A percentile compares a stretch with the other conserved stretches of the same genome.
phyloP scores from a whole-genome alignment of 2,329 filamentous ascomycete genomes.

The Talaromyces rugulosus region DNA sequence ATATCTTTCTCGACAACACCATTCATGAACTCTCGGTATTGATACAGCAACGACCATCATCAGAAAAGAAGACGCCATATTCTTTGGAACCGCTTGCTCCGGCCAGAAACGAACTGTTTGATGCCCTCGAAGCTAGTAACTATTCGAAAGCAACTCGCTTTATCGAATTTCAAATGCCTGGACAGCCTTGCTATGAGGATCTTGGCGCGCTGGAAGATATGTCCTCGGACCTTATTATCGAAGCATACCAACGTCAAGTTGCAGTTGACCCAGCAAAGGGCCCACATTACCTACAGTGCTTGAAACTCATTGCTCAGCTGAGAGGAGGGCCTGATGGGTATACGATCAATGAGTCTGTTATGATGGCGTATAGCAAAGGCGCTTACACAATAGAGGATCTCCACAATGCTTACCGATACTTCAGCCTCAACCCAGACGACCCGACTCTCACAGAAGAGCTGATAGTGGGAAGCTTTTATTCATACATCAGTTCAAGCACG shows the following conservation, averaged over 20 bases:
- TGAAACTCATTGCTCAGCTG: slow-evolving; percentile 56
- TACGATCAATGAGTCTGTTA: slow-evolving; percentile 55
- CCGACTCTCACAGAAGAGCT: slow-evolving; percentile 51
- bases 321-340: slow-evolving; percentile 48
- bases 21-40: slow-evolving; percentile 54
- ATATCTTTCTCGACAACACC: slow-evolving; percentile 56
- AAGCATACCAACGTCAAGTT: slow-evolving; percentile 60
- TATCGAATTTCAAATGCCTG: slow-evolving; percentile 22
- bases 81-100: slow-evolving; percentile 28
- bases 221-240: slow-evolving; percentile 56
- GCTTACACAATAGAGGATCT: slow-evolving; percentile 56
- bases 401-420: slow-evolving; percentile 54
- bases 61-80: slow-evolving; percentile 33
- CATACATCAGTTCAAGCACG: slow-evolving; percentile 53
- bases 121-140: slow-evolving; percentile 28
- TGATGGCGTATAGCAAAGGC: slow-evolving; percentile 55
- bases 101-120: slow-evolving; percentile 38
- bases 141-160: slow-evolving; percentile 26
- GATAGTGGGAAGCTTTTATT: slow-evolving; percentile 59
- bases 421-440: slow-evolving; percentile 50
- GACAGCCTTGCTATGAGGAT: slow-evolving; percentile 51
- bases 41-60: slow-evolving; percentile 41
- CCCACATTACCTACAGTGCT: slow-evolving; percentile 61
- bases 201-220: slow-evolving; percentile 62
- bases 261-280: slow-evolving; percentile 51